Conservation (phyloP, 2,329 filamentous ascomycete species). For the Tolypocladium tundrense region DNA sequence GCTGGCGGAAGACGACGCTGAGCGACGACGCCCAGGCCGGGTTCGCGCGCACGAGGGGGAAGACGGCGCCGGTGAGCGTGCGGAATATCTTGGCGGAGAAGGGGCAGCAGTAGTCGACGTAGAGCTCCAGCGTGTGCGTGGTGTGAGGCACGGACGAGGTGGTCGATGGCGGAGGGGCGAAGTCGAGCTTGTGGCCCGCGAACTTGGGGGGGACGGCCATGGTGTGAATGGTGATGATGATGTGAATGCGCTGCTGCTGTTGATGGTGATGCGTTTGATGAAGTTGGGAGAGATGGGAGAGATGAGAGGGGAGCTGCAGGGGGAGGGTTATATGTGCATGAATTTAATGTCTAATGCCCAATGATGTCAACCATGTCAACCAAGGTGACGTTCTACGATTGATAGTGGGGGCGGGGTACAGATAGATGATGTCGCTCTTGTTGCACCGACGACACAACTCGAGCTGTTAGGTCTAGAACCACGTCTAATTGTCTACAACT, state of each 20-base stretch:
- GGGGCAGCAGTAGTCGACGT: constrained; percentile 87
- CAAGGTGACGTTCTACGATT: no score
- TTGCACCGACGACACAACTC: no score
- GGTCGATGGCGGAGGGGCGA: constrained; percentile 25
- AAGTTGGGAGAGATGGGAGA: not conserved
- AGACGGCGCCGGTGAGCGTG: constrained; percentile 58
- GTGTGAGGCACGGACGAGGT: constrained; percentile 29
- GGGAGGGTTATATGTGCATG: no score
- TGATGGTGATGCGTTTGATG: not conserved
- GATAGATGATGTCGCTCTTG: not conserved
- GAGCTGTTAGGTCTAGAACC: not conserved
- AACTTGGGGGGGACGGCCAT: constrained; percentile 76
- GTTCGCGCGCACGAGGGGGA: constrained; percentile 52
- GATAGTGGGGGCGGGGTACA: not conserved
- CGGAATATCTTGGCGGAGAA: constrained; percentile 61
- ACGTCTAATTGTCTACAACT: not conserved
- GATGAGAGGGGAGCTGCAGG: not conserved
- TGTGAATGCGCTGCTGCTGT: not conserved
- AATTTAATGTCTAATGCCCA: no score
- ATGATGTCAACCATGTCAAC: no score
- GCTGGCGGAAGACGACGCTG: constrained; percentile 76
- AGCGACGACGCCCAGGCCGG: constrained; percentile 47
- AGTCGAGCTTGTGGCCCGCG: constrained; percentile 57
- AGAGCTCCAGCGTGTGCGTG: constrained; percentile 52
- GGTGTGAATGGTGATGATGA: constrained; percentile 5